Conservation (phyloP, 495 filamentous ascomycete genomes). For the Aspergillus steynii region DNA sequence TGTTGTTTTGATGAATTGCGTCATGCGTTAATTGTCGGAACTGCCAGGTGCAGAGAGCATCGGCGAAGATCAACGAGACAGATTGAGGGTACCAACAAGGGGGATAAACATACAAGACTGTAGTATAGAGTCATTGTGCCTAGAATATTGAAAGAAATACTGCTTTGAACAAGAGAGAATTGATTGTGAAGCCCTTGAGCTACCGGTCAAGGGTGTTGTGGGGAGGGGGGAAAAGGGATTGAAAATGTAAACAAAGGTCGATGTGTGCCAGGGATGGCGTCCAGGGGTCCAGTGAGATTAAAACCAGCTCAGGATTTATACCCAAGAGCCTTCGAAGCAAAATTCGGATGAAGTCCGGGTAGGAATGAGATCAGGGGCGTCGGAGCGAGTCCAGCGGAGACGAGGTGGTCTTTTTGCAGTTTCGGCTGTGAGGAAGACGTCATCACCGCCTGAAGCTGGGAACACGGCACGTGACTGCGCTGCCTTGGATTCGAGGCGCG, state of each 20-base stretch:
- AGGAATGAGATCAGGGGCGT: slow-evolving; percentile 9
- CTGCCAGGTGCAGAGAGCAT: slow-evolving; percentile 14
- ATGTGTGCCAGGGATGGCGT: neutral
- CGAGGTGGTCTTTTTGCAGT: slow-evolving; percentile 34
- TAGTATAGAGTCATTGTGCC: slow-evolving; percentile 97
- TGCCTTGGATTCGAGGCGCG: neutral
- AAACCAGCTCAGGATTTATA: slow-evolving; percentile 13
- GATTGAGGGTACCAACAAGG: neutral
- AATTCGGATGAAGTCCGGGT: neutral
- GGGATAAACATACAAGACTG: slow-evolving; percentile 71
- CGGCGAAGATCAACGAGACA: neutral
- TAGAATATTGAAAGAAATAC: slow-evolving; percentile 8
- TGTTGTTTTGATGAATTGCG: neutral
- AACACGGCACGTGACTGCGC: slow-evolving; percentile 23
- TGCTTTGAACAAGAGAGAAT: slow-evolving; percentile 9
- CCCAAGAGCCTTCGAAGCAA: neutral
- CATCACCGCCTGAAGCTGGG: slow-evolving; percentile 29
- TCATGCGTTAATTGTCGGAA: neutral
- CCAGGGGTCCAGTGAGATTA: neutral
- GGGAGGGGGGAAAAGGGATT: slow-evolving; percentile 3
- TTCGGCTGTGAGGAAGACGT: slow-evolving; percentile 34
- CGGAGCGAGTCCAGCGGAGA: slow-evolving; percentile 8
- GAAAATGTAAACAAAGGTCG: slow-evolving; percentile 22
- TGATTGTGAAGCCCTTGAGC: slow-evolving; percentile 14
- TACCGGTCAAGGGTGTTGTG: slow-evolving; percentile 10